These are phyloP conservation scores for Leccinum sublutescens DNA, from an alignment of 768 basidiomycete genomes.

Conservation along the genomic window DNA sequence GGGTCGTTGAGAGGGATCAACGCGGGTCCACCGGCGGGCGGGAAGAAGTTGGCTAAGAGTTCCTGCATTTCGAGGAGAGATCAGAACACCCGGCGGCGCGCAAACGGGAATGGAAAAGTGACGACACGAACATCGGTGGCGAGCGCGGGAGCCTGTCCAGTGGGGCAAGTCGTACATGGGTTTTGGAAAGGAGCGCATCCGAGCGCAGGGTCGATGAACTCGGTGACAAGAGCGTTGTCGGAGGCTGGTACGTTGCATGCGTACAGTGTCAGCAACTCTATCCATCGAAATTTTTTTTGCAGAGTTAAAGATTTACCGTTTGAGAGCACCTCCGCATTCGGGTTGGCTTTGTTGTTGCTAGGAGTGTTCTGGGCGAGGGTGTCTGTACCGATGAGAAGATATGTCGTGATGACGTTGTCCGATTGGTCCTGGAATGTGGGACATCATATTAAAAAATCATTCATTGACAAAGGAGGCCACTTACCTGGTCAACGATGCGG, in stretches of 20 bases:
- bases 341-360: slow-evolving; percentile 24
- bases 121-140: slow-evolving; percentile 21
- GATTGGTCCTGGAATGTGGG: slow-evolving; percentile 24
- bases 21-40: slow-evolving; percentile 25
- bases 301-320: slow-evolving; percentile 16
- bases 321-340: slow-evolving; percentile 21
- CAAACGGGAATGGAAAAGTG: background rate
- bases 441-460: background rate
- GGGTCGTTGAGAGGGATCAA: slow-evolving; percentile 26
- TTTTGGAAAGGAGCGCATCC: slow-evolving; percentile 27
- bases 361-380: slow-evolving; percentile 30
- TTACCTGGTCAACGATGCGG: slow-evolving; percentile 27
- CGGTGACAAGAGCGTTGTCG: slow-evolving; percentile 26
- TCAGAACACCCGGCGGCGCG: background rate
- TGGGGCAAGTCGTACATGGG: slow-evolving; percentile 25
- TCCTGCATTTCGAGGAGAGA: slow-evolving; percentile 13
- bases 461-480: background rate
- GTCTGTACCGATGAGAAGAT: slow-evolving; percentile 22
- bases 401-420: slow-evolving; percentile 29
- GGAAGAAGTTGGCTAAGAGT: slow-evolving; percentile 24
- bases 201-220: slow-evolving; percentile 27
- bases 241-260: slow-evolving; percentile 15
- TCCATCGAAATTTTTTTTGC: background rate
- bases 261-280: background rate
- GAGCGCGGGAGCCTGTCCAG: slow-evolving; percentile 18